Evolutionary conservation across 305 asterid genomes (phyloP), one percentile per base, ranked within the genome.

Genomic region (Salvia sclarea): DNA sequence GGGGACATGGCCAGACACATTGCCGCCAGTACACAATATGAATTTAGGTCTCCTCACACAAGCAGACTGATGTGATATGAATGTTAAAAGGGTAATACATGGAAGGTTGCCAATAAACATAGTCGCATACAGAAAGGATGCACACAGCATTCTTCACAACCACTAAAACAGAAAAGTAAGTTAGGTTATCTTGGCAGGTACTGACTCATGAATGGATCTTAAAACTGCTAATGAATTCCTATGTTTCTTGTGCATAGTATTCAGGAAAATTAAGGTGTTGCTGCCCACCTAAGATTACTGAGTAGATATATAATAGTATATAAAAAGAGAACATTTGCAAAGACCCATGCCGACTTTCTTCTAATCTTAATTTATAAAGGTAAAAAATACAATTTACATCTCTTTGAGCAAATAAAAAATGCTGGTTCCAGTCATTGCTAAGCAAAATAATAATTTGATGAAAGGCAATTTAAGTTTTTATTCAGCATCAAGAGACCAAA

Each of bases 41-140:
- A 85, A 94, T 73, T 94, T 94, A 73, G 98, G 96, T 75, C 97
- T 85, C 71, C 97, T 83, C 72, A 81, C 91, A 73, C 86, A 83
- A 41, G 86, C 61, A 55, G 96, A 83, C 98, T 92, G 89, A 77
- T 58, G 25, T 20, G 66, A 53, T 57, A 64, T 68, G 68, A 33
- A 69, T 54, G 62, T 52, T 41, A 54, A 24, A 14, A 38, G 41
- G 22, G 61, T 61, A 64, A 65, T 18, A 25, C 61, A 66, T 25
- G 63, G 20, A 54, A 60, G 30, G 30, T 65, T 55, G 8, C 69
- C 61, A 55, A 65, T 43, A 66, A 10, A 73, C 43, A 56, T 13
- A 55, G 50, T 48, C 45, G 10, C 10, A 50, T 12, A 28, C 61
- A 55, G 54, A 30, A n/a, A 41, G 41, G 65, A 74, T 16, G 52